Evolutionary conservation across 2,329 filamentous ascomycete genomes (phyloP).

Genomic region (Pseudocercospora pini-densiflorae): DNA sequence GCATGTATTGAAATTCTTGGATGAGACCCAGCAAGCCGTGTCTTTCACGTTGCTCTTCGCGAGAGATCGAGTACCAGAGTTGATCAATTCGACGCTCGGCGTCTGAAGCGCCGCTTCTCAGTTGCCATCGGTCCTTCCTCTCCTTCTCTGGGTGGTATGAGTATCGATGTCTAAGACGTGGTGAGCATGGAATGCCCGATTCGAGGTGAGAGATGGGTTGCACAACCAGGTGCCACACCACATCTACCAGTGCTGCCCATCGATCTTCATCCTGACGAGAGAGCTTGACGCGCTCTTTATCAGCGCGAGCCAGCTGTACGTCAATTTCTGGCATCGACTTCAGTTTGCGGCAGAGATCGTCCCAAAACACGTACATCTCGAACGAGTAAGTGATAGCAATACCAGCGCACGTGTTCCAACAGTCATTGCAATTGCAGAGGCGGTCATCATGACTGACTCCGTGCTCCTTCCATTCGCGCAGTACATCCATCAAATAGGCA

Average conservation of each 20-base stretch:
- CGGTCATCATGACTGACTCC: slow-evolving; percentile 40
- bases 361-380: slow-evolving; percentile 26
- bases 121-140: slow-evolving; percentile 8
- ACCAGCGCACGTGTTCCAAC: slow-evolving; percentile 23
- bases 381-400: slow-evolving; percentile 29
- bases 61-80: slow-evolving; percentile 38
- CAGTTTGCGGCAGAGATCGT: slow-evolving; percentile 25
- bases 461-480: slow-evolving; percentile 55
- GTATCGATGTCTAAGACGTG: slow-evolving; percentile 28
- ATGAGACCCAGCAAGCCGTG: slow-evolving; percentile 29
- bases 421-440: slow-evolving; percentile 14
- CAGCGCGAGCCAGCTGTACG: slow-evolving; percentile 48
- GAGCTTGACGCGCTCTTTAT: slow-evolving; percentile 41
- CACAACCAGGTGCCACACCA: slow-evolving; percentile 20
- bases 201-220: slow-evolving; percentile 15
- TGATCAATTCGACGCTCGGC: slow-evolving; percentile 20
- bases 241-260: slow-evolving; percentile 46
- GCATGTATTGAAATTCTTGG: slow-evolving; percentile 36
- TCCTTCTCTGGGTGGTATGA: slow-evolving; percentile 4
- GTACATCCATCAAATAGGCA: slow-evolving; percentile 55
- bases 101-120: slow-evolving; percentile 9
- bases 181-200: slow-evolving; percentile 25
- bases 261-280: slow-evolving; percentile 44
- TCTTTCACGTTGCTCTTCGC: slow-evolving; percentile 20
- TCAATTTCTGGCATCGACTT: slow-evolving; percentile 26